A percentile compares a stretch with the other conserved stretches of the same genome.
Conservation (phyloP, 306 rosid species). For the Quercus gilva region DNA sequence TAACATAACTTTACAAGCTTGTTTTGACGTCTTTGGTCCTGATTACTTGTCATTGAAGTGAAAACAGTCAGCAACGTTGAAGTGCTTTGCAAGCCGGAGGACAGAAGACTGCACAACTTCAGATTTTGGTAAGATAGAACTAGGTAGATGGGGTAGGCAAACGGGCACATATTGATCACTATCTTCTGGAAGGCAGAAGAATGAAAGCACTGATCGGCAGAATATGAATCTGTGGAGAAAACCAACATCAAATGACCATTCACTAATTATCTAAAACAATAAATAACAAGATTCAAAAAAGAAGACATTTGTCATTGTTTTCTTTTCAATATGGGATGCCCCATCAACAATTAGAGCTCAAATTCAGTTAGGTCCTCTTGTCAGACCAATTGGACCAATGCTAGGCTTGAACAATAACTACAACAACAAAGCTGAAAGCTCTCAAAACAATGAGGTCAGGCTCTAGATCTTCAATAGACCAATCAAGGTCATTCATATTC, state of each 20-base stretch:
- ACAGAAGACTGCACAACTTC: conserved; percentile 64
- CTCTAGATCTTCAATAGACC: no score
- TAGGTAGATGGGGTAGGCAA: conserved; percentile 80
- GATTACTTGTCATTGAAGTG: conserved; percentile 48
- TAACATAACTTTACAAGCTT: conserved; percentile 23
- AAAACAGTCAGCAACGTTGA: conserved; percentile 60
- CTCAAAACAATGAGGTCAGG: no score
- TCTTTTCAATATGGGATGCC: background rate
- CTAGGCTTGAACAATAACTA: background rate
- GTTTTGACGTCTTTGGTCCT: conserved; percentile 19
- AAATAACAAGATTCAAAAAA: background rate
- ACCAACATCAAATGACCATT: conserved; percentile 20
- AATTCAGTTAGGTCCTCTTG: background rate
- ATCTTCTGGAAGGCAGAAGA: conserved; percentile 59
- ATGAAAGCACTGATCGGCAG: conserved; percentile 72
- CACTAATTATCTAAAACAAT: background rate
- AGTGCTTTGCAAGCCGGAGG: conserved; percentile 73
- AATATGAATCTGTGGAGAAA: conserved; percentile 79
- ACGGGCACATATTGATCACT: conserved; percentile 60
- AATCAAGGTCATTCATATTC: no score
- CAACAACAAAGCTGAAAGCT: no score
- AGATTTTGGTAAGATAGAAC: conserved; percentile 54
- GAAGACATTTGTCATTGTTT: background rate
- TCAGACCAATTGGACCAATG: background rate
- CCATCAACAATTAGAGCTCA: background rate